Evolutionary conservation across 257 asterid genomes (phyloP), one percentile per base, ranked within the genome.

Genomic region (Cinchona pubescens): DNA sequence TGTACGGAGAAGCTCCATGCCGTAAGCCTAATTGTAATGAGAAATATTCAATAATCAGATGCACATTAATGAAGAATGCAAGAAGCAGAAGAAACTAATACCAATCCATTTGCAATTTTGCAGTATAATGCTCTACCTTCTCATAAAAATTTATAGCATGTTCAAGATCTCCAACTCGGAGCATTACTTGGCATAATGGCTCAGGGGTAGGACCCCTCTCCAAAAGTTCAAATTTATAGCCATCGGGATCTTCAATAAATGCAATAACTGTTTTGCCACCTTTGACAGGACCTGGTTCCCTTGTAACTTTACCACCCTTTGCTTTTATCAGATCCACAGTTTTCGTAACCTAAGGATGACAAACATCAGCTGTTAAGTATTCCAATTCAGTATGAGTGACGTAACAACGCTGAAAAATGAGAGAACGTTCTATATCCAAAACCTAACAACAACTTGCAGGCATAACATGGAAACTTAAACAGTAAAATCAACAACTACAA

Each of bases 261-360:
- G 99, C 99, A 56, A 95, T 92, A 56, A 92, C 97, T 9, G 98
- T 91, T 49, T 85, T 92, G 43, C 99, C 99, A 46, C 99, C 99
- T 90, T 95, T 92, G 78, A 95, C 99, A 25, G 97, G 93, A 66
- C 99, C 96, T 53, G 99, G 98, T 83, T 95, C 99, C 84, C 99
- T 84, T 16, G 97, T 85, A 72, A 95, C 98, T 76, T 79, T 92
- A 65, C 99, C 99, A 80, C 99, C 99, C 83, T 95, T 95, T 75
- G 93, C 97, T 86, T 88, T 95, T 35, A 95, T 59, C 75, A 92
- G 94, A 78, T 95, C 99, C 65, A 95, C 97, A 14, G 94, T 87
- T 86, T 92, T 92, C 32, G 92, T 72, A 80, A 94, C 96, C 99
- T 94, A 64, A 37, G 25, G n/a, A 80, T 56, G 65, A 19, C 71